phyloP scores from a whole-genome alignment of 495 filamentous ascomycete genomes.

The Beverwykella pulmonaria region DNA sequence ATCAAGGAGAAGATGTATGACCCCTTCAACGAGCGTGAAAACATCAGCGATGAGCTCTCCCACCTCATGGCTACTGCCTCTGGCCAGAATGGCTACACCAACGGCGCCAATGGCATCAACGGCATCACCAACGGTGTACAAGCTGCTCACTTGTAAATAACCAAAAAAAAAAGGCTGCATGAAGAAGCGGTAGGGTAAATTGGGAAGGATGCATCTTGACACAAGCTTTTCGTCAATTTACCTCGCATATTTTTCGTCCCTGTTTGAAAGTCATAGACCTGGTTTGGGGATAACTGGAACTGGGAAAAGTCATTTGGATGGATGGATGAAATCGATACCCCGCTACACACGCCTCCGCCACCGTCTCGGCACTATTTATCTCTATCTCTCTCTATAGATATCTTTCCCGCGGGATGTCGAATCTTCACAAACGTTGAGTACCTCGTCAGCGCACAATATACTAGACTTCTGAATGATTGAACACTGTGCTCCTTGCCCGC shows the following conservation, averaged over 20 bases:
- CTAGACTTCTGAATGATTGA: too few species aligned
- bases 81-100: slow-evolving; percentile 19
- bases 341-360: neutral
- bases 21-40: slow-evolving; percentile 54
- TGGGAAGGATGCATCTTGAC: slow-evolving; percentile 19
- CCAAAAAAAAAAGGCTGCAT: neutral
- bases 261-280: slow-evolving; percentile 7
- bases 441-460: neutral
- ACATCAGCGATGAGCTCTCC: slow-evolving; percentile 40
- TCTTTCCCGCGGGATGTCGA: neutral
- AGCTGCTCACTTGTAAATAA: slow-evolving; percentile 29
- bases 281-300: neutral
- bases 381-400: neutral
- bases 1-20: slow-evolving; percentile 84
- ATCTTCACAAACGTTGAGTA: neutral
- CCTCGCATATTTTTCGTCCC: slow-evolving; percentile 19
- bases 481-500: too few species aligned
- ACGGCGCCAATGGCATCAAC: slow-evolving; percentile 22
- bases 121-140: slow-evolving; percentile 9
- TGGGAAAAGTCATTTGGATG: slow-evolving; percentile 5
- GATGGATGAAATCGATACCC: slow-evolving; percentile 3
- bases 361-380: neutral
- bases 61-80: slow-evolving; percentile 31
- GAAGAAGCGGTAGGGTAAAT: neutral
- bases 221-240: slow-evolving; percentile 34